These are phyloP conservation scores for Chaetomiaceae sp. DNA, from an alignment of 2,329 filamentous ascomycete species.

Conservation along the genomic window DNA sequence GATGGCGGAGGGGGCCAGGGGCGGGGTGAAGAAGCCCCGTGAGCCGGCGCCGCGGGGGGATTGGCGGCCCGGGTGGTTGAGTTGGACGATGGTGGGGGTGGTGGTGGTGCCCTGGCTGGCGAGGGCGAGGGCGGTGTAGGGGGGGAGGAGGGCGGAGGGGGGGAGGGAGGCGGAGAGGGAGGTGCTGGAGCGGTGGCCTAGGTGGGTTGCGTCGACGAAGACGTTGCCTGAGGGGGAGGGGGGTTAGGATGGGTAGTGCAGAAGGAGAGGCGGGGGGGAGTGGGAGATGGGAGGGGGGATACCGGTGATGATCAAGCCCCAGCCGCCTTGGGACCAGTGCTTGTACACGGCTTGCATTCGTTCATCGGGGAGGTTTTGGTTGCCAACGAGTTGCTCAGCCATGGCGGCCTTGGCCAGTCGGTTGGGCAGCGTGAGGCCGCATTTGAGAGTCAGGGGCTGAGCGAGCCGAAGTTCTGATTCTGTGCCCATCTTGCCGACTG, in stretches of 20 bases:
- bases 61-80: constrained; percentile 59
- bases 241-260: background rate
- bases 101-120: constrained; percentile 42
- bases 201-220: constrained; percentile 34
- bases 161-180: constrained; percentile 29
- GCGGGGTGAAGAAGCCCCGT: constrained; percentile 43
- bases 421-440: constrained; percentile 50
- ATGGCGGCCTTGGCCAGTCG: constrained; percentile 48
- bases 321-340: constrained; percentile 48
- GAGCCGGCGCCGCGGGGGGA: constrained; percentile 22
- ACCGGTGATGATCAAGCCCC: constrained; percentile 47
- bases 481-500: constrained; percentile 7
- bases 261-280: background rate
- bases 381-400: constrained; percentile 38
- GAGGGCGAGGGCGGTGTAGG: constrained; percentile 39
- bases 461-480: constrained; percentile 24
- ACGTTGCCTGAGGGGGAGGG: constrained; percentile 36
- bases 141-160: constrained; percentile 25
- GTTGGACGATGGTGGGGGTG: constrained; percentile 52
- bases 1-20: constrained; percentile 39
- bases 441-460: constrained; percentile 45
- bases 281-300: background rate
- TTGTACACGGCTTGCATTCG: constrained; percentile 41
- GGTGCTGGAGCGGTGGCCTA: constrained; percentile 32
- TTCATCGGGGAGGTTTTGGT: constrained; percentile 38